These are phyloP conservation scores for Aegilops tauschii DNA, from an alignment of 176 grass and related monocot species.

Conservation along the genomic window DNA sequence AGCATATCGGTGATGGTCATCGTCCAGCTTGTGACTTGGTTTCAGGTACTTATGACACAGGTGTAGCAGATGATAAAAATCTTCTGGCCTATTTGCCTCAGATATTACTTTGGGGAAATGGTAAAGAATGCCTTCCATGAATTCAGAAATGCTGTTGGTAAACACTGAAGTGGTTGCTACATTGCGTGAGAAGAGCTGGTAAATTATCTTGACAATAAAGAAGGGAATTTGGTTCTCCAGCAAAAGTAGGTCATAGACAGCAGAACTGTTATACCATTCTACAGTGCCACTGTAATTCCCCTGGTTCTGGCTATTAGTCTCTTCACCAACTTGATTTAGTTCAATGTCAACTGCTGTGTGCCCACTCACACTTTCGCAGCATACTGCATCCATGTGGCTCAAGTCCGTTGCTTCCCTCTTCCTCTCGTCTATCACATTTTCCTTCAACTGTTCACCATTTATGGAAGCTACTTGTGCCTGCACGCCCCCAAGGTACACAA, in stretches of 20 bases:
- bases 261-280: slow-evolving; percentile 11
- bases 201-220: background rate
- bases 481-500: background rate
- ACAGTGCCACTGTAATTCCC: fast-evolving
- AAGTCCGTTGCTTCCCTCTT: too few relatives aligned
- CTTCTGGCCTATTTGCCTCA: background rate
- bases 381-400: fast-evolving
- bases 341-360: background rate
- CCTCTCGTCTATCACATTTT: fast-evolving
- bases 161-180: fast-evolving
- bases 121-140: background rate
- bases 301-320: fast-evolving
- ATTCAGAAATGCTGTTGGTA: background rate
- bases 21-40: background rate
- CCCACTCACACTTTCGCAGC: background rate
- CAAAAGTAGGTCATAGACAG: slow-evolving; percentile 6
- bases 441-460: background rate
- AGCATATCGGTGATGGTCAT: fast-evolving
- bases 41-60: background rate
- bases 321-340: background rate
- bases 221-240: background rate
- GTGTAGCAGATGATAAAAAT: slow-evolving; percentile 3
- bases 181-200: background rate
- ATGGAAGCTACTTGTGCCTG: background rate
- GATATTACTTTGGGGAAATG: background rate